Base-by-base conservation (phyloP, 768 basidiomycete genomes). In the Xerocomellus amylosporus region DNA sequence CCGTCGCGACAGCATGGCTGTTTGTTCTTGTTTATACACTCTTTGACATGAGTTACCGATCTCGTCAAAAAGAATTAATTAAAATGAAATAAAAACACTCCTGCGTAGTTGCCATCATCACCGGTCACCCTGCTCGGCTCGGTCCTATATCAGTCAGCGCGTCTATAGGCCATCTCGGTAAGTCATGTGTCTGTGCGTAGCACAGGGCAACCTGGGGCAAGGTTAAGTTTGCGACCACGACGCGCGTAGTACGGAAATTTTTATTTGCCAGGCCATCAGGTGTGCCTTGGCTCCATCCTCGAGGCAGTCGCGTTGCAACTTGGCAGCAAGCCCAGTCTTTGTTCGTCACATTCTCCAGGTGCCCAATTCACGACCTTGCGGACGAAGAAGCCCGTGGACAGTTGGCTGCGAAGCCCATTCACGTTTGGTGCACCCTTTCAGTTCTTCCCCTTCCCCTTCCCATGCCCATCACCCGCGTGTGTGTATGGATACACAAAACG, bases 211-310 rank as follows among this genome's bases (percentile, higher is more conserved):
- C 51, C 51, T 51, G 54, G 62, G 53, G 59, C 62, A 70, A 70
- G 56, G 69, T 70, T 70, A 70, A 53, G 69, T 70, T 70, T 72
- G 58, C 44, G 53, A 49, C 31, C 50, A 65, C 38, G 38, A 51
- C 55, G 57, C 60, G 63, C 52, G 53, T 55, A 60, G 50, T 26
- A 62, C 70, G 68, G 70, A 64, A 63, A 63, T 60, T 62, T 65
- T 63, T 68, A 42, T 48, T 67, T 59, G 49, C 56, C 61, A 58
- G 55, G 46, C 44, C 57, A 53, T 49, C 41, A 55, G 52, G 12
- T 48, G 67, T 66, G 59, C 65, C 63, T 64, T 68, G 65, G 60
- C 58, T 55, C 60, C 67, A 58, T 72, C 69, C 69, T 70, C 71
- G 68, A 70, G 69, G 69, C 60, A 61, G 56, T 64, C 64, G 60